Conservation (phyloP, 2,329 filamentous ascomycete species). For the Knufia fluminis region DNA sequence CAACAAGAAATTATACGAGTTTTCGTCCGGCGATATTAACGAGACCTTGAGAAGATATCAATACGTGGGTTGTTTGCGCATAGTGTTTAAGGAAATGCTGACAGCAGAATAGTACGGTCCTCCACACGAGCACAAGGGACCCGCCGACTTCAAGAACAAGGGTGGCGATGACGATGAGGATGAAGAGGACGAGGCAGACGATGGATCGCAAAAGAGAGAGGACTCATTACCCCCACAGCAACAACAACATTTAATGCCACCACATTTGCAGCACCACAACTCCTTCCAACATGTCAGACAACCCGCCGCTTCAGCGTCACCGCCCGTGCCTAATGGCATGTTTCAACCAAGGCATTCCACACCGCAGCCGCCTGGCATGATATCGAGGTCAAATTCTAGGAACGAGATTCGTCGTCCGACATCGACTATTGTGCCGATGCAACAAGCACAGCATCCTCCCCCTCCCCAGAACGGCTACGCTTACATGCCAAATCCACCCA, state of each 20-base stretch:
- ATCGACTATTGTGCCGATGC: slow-evolving; percentile 61
- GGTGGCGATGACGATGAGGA: slow-evolving; percentile 65
- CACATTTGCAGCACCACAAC: slow-evolving; percentile 58
- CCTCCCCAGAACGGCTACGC: slow-evolving; percentile 61
- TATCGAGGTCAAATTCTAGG: slow-evolving; percentile 69
- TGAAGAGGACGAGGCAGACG: slow-evolving; percentile 64
- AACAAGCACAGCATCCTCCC: slow-evolving; percentile 51
- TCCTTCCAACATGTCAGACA: slow-evolving; percentile 75
- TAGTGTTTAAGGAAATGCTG: slow-evolving; percentile 5
- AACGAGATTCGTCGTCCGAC: slow-evolving; percentile 68
- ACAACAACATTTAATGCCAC: slow-evolving; percentile 51
- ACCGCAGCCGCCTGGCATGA: slow-evolving; percentile 61
- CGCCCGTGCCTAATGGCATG: slow-evolving; percentile 71
- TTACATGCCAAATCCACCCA: slow-evolving; percentile 76
- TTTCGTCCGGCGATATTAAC: slow-evolving; percentile 87
- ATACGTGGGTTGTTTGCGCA: slow-evolving; percentile 57
- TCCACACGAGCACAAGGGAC: slow-evolving; percentile 93
- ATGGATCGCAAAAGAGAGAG: slow-evolving; percentile 55
- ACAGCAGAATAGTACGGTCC: slow-evolving; percentile 61
- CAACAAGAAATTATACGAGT: slow-evolving; percentile 99
- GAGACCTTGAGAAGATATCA: slow-evolving; percentile 81
- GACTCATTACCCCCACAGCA: slow-evolving; percentile 47
- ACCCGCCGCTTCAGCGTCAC: slow-evolving; percentile 74
- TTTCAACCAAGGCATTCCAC: slow-evolving; percentile 68
- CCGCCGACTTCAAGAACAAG: slow-evolving; percentile 79